Evolutionary conservation across 345 rosid species (phyloP), one percentile per base, ranked within the genome.

Genomic region (Hypericum androsaemum): DNA sequence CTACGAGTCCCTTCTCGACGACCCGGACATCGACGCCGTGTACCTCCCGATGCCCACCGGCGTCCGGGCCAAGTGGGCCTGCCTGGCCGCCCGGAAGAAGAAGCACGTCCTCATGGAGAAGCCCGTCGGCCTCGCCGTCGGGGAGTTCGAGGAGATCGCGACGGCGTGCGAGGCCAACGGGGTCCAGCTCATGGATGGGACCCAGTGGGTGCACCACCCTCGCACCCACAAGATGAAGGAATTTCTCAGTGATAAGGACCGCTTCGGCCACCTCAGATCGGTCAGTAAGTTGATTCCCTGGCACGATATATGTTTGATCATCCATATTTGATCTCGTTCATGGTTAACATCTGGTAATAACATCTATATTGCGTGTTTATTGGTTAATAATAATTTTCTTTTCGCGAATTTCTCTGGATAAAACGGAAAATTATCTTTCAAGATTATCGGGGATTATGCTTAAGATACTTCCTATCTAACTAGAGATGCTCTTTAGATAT

Each of bases 141-240:
- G 53, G 3, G 87, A 86, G 58, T 76, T 89, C 17, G 98, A 86
- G 36, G 41, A 43, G 61, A 84, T 89, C 41, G 22, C 62, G 35
- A 73, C 62, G 62, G 87, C 83, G 13, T 84, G 98, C 44, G 84
- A 77, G 3, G 75, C 65, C 46, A 77, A 74, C 22, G 81, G 78
- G 13, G 71, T 86, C 14, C 95, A 86, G 80, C 47, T 86, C 52
- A 82, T 86, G 96, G 96, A 89, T 49, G 96, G 94, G 5, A 80
- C 95, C 47, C 81, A 80, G 92, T 84, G 95, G 98, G 60, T 89
- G 67, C 95, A 89, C 36, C 55, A 84, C 59, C 92, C 90, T 12
- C 64, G 96, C 56, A 79, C 85, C 6, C 57, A 58, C 2, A 53
- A 63, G 67, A 79, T 86, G 81, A 62, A 41, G 28, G 73, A 77